Evolutionary conservation across 495 filamentous ascomycete species (phyloP), one percentile per base, ranked within the genome.

Genomic region (Penicillium maclennaniae): DNA sequence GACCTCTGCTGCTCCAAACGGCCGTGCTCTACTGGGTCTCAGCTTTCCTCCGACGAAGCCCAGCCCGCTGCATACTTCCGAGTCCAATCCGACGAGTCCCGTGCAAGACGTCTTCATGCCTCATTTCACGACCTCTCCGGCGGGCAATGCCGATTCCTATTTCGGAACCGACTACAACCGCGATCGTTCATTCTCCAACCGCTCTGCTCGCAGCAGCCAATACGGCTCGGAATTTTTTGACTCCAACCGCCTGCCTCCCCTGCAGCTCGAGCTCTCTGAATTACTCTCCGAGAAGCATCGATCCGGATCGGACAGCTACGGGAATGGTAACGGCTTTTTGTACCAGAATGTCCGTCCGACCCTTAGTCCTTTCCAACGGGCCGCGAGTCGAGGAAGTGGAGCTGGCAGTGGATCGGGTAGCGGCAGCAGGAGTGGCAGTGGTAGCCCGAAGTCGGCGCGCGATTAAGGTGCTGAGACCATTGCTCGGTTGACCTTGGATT

Each of bases 171-270:
- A 74, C 28, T 63, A 67, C 45, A 56, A 57, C 44, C 73, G 75
- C 14, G 69, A 74, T 53, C 73, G 75, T 31, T 78, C 75, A 5
- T 72, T 75, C 47, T 78, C 75, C 25, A 78, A 78, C 43, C 75
- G 72, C 42, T 78, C 75, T 8, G 58, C 57, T 38, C 70, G 65
- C 37, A 75, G 72, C 60, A 73, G 73, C 51, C 65, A 69, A 40
- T 76, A 69, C 37, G 71, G 66, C 19, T 63, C 66, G 16, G 75
- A 78, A n/a, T 67, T 71, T 28, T 44, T 71, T 41, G 73, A 76
- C 25, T 21, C 62, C 8, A 65, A 56, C 36, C 71, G 68, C 16
- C 56, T 71, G 19, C 54, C 67, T 15, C 62, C 73, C 15, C 63
- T 71, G 34, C 67, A 69, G 20, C 44, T 65, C 21, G 74, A 76